Base-by-base conservation (phyloP, 1,139 yeast genomes). In the Ogataea hybrid region DNA sequence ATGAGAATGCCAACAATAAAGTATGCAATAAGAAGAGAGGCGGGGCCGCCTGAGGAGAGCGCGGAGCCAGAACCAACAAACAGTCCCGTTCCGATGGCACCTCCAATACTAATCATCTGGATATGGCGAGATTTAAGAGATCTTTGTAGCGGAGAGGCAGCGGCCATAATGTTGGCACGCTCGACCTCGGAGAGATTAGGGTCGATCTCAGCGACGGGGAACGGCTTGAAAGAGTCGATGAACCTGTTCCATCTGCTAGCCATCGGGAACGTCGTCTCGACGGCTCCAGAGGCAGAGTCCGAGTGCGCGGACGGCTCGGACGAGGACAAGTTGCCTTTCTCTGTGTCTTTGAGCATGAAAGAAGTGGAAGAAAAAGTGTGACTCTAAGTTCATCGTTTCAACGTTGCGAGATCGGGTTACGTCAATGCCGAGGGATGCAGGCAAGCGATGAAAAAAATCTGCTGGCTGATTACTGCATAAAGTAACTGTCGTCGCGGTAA, bases 81-180 rank as follows among this genome's bases (percentile, higher is more conserved):
- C 40, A 72, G 61, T 43, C 77, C 77, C 9, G 77, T 83, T 61
- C 95, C 95, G 50, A 85, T 83, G 42, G 87, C 73, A 46, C 94
- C 92, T 54, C 94, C 95, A 54, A 85, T 81, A 34, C 92, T 89
- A 58, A 85, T 79, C 84, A 85, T 83, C 56, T 81, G 83, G 53
- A 84, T 64, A 68, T 84, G 77, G 62, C 84, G 69, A 35, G 65
- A 68, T 52, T 79, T 78, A 44, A 84, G 70, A 29, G 75, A 70
- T 54, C 85, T 70, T 33, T 77, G 67, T 49, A 84, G 71, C 1
- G 92, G 92, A 11, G 88, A 70, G 52, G 73, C 73, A 15, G 88
- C 84, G 16, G 88, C 79, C 49, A 71, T 65, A 28, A 75, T 62
- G 39, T 84, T 84, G 37, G 81, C 73, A 56, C 70, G 77, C 63